Conservation (phyloP, 345 rosid genomes). For the Populus simonii region DNA sequence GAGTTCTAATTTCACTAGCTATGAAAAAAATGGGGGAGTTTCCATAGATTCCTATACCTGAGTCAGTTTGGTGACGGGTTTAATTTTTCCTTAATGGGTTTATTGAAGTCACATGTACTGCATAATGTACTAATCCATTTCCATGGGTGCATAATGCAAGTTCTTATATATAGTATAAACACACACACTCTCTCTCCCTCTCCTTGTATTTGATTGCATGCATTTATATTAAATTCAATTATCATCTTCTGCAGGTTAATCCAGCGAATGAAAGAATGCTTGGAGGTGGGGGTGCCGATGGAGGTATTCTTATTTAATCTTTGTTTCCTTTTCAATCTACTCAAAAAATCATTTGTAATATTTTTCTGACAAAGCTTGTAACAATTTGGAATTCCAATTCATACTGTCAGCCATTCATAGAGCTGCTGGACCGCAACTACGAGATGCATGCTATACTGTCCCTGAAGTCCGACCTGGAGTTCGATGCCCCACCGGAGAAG, state of each 20-base stretch:
- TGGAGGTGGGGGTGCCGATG: constrained; percentile 96
- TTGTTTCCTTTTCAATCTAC: neutral
- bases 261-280: constrained; percentile 88
- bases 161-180: too few species aligned
- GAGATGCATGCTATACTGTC: constrained; percentile 60
- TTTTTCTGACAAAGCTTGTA: neutral
- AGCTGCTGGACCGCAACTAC: constrained; percentile 77
- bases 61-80: neutral
- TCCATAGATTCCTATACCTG: neutral
- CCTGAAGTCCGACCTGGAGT: constrained; percentile 64
- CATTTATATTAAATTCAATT: neutral
- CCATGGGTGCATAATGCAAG: too few species aligned
- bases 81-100: neutral
- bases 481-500: constrained; percentile 84
- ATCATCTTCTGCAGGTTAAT: constrained; percentile 44
- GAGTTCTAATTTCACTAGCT: too few species aligned
- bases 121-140: too few species aligned
- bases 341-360: neutral
- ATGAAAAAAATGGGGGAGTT: too few species aligned
- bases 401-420: constrained; percentile 56
- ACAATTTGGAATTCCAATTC: neutral
- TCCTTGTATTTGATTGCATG: neutral
- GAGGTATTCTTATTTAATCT: constrained; percentile 41
- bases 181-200: neutral
- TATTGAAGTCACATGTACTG: too few species aligned